A percentile compares a stretch with the other conserved stretches of the same genome.
These are phyloP conservation scores for Phaffia rhodozyma DNA, from an alignment of 1,284 basidiomycete species.

Conservation along the genomic window DNA sequence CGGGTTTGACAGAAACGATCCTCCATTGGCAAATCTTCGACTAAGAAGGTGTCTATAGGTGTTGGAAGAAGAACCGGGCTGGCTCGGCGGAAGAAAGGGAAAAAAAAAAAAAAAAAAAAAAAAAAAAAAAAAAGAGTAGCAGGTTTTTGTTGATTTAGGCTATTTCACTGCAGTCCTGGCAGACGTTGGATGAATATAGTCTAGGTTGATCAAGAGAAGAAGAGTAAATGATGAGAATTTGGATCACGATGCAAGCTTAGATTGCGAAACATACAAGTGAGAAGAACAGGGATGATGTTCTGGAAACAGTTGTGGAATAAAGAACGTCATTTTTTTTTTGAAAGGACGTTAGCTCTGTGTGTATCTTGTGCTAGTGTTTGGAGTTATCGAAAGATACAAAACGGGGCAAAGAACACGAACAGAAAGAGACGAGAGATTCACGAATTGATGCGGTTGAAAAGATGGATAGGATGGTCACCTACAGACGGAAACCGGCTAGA, in stretches of 20 bases:
- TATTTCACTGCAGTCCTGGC: not conserved
- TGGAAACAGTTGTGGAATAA: too few species aligned
- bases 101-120: constrained; percentile 12
- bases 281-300: too few species aligned
- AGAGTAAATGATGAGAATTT: not conserved
- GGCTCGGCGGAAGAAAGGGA: not conserved
- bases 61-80: too few species aligned
- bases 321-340: too few species aligned
- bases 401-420: not conserved
- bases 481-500: not conserved
- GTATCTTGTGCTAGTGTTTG: not conserved
- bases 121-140: constrained; percentile 1
- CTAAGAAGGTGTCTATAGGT: constrained; percentile 15
- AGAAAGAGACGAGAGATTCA: not conserved
- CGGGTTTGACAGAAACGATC: too few species aligned
- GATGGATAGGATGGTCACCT: not conserved
- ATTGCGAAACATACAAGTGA: too few species aligned
- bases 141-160: not conserved
- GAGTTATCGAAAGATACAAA: not conserved
- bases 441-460: not conserved
- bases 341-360: too few species aligned
- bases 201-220: not conserved
- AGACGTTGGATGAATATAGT: constrained; percentile 2
- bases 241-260: too few species aligned
- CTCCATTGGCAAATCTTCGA: constrained; percentile 4